Evolutionary conservation across 2,329 filamentous ascomycete species (phyloP).

Genomic region (Escovopsis sp.): DNA sequence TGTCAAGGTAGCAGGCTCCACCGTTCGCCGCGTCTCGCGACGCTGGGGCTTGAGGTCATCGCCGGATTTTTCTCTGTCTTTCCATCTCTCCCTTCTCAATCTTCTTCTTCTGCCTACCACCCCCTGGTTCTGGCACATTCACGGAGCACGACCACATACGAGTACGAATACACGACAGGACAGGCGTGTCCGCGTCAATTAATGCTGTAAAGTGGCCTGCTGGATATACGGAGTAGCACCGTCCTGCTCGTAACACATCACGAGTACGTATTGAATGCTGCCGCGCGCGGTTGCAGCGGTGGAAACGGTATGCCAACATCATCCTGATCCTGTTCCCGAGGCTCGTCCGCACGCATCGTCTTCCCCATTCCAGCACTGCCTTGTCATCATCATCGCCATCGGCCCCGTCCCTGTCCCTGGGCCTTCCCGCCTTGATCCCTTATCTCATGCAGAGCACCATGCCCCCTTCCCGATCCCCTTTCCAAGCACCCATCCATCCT

Average conservation of each 20-base stretch:
- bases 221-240: slow-evolving; percentile 8
- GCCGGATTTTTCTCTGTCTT: too few species aligned
- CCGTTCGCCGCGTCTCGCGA: too few species aligned
- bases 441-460: neutral
- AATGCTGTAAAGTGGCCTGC: slow-evolving; percentile 21
- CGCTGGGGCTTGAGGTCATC: too few species aligned
- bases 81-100: too few species aligned
- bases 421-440: slow-evolving; percentile 4
- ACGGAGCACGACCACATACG: too few species aligned
- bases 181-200: slow-evolving; percentile 13
- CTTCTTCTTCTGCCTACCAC: too few species aligned
- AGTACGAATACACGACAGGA: too few species aligned
- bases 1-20: too few species aligned
- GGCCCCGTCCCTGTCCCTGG: too few species aligned
- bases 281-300: slow-evolving; percentile 10
- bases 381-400: too few species aligned
- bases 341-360: slow-evolving; percentile 10
- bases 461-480: neutral
- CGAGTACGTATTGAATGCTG: slow-evolving; percentile 11
- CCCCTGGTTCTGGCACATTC: too few species aligned
- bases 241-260: slow-evolving; percentile 10
- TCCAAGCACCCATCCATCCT: neutral
- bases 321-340: slow-evolving; percentile 4
- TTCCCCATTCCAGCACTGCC: too few species aligned
- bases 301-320: slow-evolving; percentile 18